A percentile compares a stretch with the other conserved stretches of the same genome.
These are phyloP conservation scores for Pichia nakasei DNA, from an alignment of 805 yeast genomes.

Conservation along the genomic window DNA sequence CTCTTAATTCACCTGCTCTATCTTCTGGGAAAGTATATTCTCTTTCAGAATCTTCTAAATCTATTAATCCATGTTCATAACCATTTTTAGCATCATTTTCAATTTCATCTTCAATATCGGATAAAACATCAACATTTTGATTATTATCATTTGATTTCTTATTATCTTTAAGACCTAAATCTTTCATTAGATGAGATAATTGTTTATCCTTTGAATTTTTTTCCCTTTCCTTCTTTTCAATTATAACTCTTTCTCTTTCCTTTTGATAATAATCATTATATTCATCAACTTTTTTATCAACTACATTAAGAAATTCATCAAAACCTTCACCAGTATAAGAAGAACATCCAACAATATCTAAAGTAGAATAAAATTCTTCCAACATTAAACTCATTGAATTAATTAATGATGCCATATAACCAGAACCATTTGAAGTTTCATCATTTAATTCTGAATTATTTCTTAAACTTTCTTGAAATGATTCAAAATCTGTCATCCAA, in stretches of 20 bases:
- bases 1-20: slow-evolving; percentile 50
- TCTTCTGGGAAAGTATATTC: slow-evolving; percentile 65
- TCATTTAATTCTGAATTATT: slow-evolving; percentile 60
- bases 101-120: slow-evolving; percentile 35
- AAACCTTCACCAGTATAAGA: slow-evolving; percentile 92
- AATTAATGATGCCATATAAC: slow-evolving; percentile 89
- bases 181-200: slow-evolving; percentile 70
- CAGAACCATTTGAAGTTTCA: slow-evolving; percentile 53
- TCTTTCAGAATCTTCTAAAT: slow-evolving; percentile 38
- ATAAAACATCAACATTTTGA: slow-evolving; percentile 4
- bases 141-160: no score
- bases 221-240: slow-evolving; percentile 71
- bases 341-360: slow-evolving; percentile 89
- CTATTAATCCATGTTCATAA: slow-evolving; percentile 36
- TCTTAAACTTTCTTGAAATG: slow-evolving; percentile 71
- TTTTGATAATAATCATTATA: slow-evolving; percentile 73
- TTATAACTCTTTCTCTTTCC: slow-evolving; percentile 75
- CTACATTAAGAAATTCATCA: slow-evolving; percentile 79
- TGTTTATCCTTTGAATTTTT: slow-evolving; percentile 62
- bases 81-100: slow-evolving; percentile 40
- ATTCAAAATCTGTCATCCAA: slow-evolving; percentile 97
- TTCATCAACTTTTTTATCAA: slow-evolving; percentile 81
- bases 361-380: slow-evolving; percentile 89
- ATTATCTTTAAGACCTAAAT: slow-evolving; percentile 53
- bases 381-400: slow-evolving; percentile 94